Percentiles rank a stretch among this genome's conserved stretches.
These are phyloP conservation scores for Flagelloscypha sp. DNA, from an alignment of 768 basidiomycete genomes.

Conservation along the genomic window DNA sequence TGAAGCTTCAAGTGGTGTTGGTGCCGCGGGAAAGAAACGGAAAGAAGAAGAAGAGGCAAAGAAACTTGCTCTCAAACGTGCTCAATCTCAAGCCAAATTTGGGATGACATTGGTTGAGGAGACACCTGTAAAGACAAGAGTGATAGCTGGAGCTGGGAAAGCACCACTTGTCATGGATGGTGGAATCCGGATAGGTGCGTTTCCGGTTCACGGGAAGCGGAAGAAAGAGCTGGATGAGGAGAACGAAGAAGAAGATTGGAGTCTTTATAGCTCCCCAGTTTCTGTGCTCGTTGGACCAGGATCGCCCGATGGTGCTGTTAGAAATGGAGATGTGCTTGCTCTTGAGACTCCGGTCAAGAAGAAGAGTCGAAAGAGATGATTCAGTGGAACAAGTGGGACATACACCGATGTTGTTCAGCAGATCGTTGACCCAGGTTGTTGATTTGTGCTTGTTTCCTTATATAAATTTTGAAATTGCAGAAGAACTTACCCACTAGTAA, in stretches of 20 bases:
- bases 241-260: not conserved
- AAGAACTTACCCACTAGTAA: too few species aligned
- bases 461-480: too few species aligned
- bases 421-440: too few species aligned
- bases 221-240: not conserved
- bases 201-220: constrained; percentile 5
- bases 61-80: constrained; percentile 10
- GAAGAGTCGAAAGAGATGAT: too few species aligned
- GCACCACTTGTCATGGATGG: not conserved
- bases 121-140: constrained; percentile 16
- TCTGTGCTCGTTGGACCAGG: too few species aligned
- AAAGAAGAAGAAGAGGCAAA: constrained; percentile 12
- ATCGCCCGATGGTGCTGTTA: too few species aligned
- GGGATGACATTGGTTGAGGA: constrained; percentile 18
- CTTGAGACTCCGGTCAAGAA: too few species aligned
- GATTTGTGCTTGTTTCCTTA: too few species aligned
- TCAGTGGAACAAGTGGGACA: too few species aligned
- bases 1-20: constrained; percentile 6
- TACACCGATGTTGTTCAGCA: too few species aligned
- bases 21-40: constrained; percentile 12
- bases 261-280: constrained; percentile 2
- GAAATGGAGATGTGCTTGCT: too few species aligned
- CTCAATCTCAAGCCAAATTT: not conserved
- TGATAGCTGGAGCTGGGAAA: constrained; percentile 4
- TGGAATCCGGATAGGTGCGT: not conserved